A percentile compares a stretch with the other conserved stretches of the same genome.
These are phyloP conservation scores for Neopestalotiopsis clavispora DNA, from an alignment of 2,329 filamentous ascomycete species.

Conservation along the genomic window DNA sequence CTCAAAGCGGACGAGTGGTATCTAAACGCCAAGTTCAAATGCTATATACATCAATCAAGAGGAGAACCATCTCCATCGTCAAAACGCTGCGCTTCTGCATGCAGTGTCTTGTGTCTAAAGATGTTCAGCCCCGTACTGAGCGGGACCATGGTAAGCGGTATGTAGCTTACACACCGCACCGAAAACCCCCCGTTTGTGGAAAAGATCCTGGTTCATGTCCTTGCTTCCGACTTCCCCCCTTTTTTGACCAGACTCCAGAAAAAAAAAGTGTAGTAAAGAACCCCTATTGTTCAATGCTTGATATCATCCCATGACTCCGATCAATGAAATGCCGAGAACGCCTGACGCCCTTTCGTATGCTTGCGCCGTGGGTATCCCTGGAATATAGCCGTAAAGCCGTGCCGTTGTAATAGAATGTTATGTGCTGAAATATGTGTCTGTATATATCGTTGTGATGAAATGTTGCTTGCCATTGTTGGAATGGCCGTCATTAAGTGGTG, in stretches of 20 bases:
- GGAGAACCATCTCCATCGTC: neutral
- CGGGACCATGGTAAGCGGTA: neutral
- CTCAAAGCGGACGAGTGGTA: slow-evolving; percentile 29
- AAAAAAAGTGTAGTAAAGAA: neutral
- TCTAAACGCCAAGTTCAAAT: slow-evolving; percentile 25
- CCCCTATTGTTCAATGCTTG: neutral
- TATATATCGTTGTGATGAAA: neutral
- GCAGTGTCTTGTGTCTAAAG: neutral
- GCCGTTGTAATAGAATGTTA: neutral
- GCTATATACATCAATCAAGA: neutral
- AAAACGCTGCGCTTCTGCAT: neutral
- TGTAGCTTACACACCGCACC: neutral
- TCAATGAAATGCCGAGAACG: slow-evolving; percentile 6
- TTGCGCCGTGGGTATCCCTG: slow-evolving; percentile 10
- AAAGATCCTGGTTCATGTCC: neutral
- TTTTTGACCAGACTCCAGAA: neutral
- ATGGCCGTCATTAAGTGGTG: neutral
- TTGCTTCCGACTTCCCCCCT: neutral
- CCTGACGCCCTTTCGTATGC: neutral
- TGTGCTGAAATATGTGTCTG: neutral
- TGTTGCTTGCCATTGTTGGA: no score
- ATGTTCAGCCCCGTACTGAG: neutral
- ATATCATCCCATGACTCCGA: neutral
- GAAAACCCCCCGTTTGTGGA: neutral
- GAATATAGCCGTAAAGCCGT: neutral